Conservation (phyloP, 345 rosid species). For the Citrus glauca region DNA sequence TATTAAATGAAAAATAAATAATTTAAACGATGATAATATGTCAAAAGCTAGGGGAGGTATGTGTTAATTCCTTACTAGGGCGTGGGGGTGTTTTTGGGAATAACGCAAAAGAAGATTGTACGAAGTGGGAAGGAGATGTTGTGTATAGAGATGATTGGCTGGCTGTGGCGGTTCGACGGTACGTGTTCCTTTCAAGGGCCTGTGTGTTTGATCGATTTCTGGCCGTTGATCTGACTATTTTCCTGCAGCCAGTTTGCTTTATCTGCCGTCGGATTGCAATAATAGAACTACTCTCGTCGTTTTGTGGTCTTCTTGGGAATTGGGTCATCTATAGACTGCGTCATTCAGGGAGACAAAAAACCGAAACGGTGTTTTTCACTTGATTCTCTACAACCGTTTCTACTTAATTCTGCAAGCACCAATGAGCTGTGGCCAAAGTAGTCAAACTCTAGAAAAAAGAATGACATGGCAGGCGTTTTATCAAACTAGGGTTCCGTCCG, state of each 20-base stretch:
- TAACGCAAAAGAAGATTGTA: neutral
- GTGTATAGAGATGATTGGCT: constrained; percentile 15
- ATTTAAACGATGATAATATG: no score
- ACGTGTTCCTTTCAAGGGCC: constrained; percentile 19
- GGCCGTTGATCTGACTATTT: constrained; percentile 17
- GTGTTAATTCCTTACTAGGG: neutral
- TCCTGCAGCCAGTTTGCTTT: neutral
- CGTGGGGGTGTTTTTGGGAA: constrained; percentile 1
- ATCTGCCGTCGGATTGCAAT: constrained; percentile 29
- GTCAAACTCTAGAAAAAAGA: no score
- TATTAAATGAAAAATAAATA: no score
- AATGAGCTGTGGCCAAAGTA: neutral
- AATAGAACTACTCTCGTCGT: neutral
- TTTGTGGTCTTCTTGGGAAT: constrained; percentile 26
- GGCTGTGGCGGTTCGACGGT: constrained; percentile 2
- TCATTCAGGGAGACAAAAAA: constrained; percentile 25
- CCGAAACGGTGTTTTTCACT: no score
- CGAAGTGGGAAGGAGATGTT: neutral
- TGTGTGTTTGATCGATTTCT: neutral
- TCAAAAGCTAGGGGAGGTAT: no score
- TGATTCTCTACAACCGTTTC: neutral
- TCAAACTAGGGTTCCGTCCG: no score
- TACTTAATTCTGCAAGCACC: neutral
- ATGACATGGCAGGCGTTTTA: neutral
- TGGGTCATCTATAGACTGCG: constrained; percentile 26